phyloP scores from a whole-genome alignment of 441 rosid genomes.

The Arabidopsis lyrata region DNA sequence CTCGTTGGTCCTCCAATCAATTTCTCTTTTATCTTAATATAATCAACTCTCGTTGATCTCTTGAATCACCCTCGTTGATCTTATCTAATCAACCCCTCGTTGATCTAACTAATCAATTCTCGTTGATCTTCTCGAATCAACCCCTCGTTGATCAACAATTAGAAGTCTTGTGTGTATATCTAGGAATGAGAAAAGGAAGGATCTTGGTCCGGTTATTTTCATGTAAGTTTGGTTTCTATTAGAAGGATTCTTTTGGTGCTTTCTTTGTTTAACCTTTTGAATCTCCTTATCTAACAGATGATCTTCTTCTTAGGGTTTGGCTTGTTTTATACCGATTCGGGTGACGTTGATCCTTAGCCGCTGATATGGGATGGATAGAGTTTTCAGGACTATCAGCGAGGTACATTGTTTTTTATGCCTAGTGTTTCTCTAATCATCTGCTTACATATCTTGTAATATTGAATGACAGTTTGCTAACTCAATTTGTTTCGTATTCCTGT shows the following conservation, averaged over 20 bases:
- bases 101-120: neutral
- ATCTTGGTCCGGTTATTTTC: neutral
- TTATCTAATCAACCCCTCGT: too few relatives aligned
- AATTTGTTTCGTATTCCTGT: neutral
- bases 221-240: neutral
- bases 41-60: neutral
- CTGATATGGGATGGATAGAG: neutral
- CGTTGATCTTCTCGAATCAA: too few relatives aligned
- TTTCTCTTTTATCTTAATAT: too few relatives aligned
- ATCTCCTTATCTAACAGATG: neutral
- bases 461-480: neutral
- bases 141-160: too few relatives aligned
- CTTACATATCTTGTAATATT: neutral
- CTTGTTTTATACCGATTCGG: neutral
- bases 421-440: neutral
- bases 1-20: neutral
- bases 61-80: neutral
- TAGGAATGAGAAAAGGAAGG: neutral
- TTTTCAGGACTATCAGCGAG: neutral
- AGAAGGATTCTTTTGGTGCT: neutral
- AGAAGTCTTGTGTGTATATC: too few relatives aligned
- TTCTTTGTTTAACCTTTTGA: neutral
- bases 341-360: neutral
- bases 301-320: neutral
- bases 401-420: slow-evolving; percentile 3